Evolutionary conservation across 75 land plant species (phyloP), one percentile per base, ranked within the genome.

Genomic region (Selaginella tamariscina): DNA sequence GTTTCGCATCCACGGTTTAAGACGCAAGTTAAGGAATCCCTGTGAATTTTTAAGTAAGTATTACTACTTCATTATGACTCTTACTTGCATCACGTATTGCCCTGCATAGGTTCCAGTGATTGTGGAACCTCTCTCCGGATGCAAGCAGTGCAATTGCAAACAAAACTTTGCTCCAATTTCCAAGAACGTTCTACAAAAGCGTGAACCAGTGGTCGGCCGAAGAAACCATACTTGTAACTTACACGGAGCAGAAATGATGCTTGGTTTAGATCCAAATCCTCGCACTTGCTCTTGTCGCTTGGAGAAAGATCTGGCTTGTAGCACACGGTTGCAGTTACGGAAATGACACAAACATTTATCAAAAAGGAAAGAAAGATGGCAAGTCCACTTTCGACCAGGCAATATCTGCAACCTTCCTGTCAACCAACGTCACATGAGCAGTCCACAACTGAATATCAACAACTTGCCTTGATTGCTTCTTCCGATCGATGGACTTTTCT

Each of bases 351-450:
- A 23, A 88, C 68, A 64, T 88, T 88, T 56, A 88, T 88, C 32
- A 86, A 78, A 62, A 88, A 88, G 18, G 92, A 86, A 55, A 88
- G 63, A 29, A 57, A 33, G 0, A 88, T 72, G 55, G 92, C 88
- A 70, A 81, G 73, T 24, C 67, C 85, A 78, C 88, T 87, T 60
- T 87, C 91, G 30, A 85, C 73, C 54, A 75, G 55, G 63, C 82
- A 88, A 65, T 72, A 88, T 69, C 83, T 79, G 81, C 86, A 81
- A 23, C 87, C 89, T 32, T 85, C 89, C 92, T 88, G 86, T 49
- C n/a, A n/a, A n/a, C 11, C 54, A 49, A 49, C 20, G 20, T 49
- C 11, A 49, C 20, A 49, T 49, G 11, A n/a, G 54, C 54, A 11
- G 20, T 49, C 54, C 20, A 49, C 54, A 11, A 11, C 20, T 11